Evolutionary conservation across 2,329 filamentous ascomycete genomes (phyloP).

Genomic region (Aspergillus sp.): DNA sequence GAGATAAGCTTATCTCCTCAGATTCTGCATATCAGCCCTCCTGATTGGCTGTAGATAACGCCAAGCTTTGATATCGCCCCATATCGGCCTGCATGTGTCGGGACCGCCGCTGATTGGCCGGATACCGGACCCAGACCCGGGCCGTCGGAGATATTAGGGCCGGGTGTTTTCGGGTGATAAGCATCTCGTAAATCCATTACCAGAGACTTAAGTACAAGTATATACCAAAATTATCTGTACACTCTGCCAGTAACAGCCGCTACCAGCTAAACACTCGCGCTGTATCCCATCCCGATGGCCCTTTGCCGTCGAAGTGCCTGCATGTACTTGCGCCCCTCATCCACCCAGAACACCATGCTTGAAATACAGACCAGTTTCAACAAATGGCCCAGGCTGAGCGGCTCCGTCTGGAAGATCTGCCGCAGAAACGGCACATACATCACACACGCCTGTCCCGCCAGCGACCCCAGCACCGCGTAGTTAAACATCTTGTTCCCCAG

Average conservation of each 20-base stretch:
- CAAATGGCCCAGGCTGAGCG: constrained; percentile 64
- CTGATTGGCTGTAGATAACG: too few relatives aligned
- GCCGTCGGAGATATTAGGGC: too few relatives aligned
- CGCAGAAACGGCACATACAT: constrained; percentile 94
- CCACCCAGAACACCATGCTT: constrained; percentile 89
- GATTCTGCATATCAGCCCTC: too few relatives aligned
- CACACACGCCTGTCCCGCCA: constrained; percentile 79
- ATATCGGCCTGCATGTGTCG: too few relatives aligned
- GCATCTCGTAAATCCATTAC: too few relatives aligned
- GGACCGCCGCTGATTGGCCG: too few relatives aligned
- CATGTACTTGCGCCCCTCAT: constrained; percentile 74
- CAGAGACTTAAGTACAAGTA: too few relatives aligned
- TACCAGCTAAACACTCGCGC: constrained; percentile 27
- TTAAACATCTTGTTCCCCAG: constrained; percentile 92
- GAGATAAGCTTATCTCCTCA: neutral
- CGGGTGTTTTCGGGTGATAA: too few relatives aligned
- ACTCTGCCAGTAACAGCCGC: neutral
- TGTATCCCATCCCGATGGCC: constrained; percentile 30
- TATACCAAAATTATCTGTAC: neutral
- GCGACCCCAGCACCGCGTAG: constrained; percentile 77
- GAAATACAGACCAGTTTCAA: constrained; percentile 63
- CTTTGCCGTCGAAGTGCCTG: constrained; percentile 21
- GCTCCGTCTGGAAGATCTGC: constrained; percentile 91
- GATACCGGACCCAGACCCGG: too few relatives aligned
- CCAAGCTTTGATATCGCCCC: too few relatives aligned